A percentile compares a stretch with the other conserved stretches of the same genome.
Evolutionary conservation across 1,139 yeast species (phyloP).

Genomic region (Pichia sp.): DNA sequence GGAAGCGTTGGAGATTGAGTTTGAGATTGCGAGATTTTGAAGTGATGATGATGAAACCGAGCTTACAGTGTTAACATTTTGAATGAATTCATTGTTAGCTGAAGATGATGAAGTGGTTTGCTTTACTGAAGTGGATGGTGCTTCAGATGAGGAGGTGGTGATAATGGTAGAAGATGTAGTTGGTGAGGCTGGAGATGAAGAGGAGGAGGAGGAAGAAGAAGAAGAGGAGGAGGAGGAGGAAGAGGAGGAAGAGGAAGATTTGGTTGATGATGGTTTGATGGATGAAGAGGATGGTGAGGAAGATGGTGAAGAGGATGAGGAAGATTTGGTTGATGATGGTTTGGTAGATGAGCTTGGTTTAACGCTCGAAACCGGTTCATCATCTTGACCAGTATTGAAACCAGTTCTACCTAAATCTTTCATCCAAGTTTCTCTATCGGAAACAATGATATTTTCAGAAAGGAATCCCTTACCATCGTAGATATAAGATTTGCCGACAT

Average conservation of each 20-base stretch:
- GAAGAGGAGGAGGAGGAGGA: neutral
- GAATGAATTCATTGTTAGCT: conserved; percentile 8
- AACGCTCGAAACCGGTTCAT: neutral
- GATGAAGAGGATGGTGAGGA: conserved; percentile 2
- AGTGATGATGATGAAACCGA: neutral
- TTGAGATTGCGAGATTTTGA: neutral
- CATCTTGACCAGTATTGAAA: conserved; percentile 35
- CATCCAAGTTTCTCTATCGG: conserved; percentile 53
- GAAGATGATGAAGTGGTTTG: conserved; percentile 3
- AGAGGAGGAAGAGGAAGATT: neutral
- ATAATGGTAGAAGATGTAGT: neutral
- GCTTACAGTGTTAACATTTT: conserved; percentile 1
- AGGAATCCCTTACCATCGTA: conserved; percentile 40
- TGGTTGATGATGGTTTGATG: neutral
- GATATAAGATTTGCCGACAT: conserved; percentile 41
- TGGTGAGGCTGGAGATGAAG: conserved; percentile 1
- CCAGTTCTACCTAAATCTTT: conserved; percentile 61
- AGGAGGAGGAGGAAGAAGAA: conserved; percentile 1
- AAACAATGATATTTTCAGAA: conserved; percentile 43
- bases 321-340: neutral
- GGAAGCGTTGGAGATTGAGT: neutral
- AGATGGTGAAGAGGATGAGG: conserved; percentile 4
- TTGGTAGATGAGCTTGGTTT: neutral
- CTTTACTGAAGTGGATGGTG: conserved; percentile 1
- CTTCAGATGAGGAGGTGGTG: neutral